These are phyloP conservation scores for Lobosporangium transversale DNA, from an alignment of 192 early-diverging fungal genomes.

Conservation along the genomic window DNA sequence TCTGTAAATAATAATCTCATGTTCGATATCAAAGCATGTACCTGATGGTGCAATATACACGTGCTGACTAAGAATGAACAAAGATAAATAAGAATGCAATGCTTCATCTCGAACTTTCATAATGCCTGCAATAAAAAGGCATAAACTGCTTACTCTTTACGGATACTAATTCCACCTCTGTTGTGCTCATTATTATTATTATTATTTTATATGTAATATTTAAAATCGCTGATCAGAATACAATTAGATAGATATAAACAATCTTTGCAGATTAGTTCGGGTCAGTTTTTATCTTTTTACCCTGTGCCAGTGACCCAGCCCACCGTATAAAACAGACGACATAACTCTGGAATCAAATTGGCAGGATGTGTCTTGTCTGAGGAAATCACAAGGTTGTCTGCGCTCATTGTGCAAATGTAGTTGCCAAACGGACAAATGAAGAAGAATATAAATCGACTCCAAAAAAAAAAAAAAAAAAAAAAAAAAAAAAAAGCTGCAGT, in stretches of 20 bases:
- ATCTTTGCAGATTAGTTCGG: neutral
- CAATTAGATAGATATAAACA: too few species aligned
- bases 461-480: neutral
- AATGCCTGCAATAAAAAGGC: neutral
- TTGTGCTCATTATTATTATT: neutral
- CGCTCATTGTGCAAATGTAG: conserved; percentile 20
- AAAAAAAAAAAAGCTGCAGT: neutral
- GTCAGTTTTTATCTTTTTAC: conserved; percentile 37
- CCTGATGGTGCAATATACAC: conserved; percentile 90
- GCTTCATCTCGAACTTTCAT: too few species aligned
- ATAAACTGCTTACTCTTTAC: conserved; percentile 62
- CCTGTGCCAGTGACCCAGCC: conserved; percentile 99
- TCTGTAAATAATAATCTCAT: too few species aligned
- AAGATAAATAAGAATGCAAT: conserved; percentile 2
- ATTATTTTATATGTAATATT: too few species aligned
- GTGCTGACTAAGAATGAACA: conserved; percentile 55
- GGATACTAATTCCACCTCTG: conserved; percentile 85
- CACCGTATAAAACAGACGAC: conserved; percentile 84
- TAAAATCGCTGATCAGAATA: too few species aligned
- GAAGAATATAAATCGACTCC: neutral
- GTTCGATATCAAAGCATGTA: too few species aligned
- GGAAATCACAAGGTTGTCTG: conserved; percentile 62
- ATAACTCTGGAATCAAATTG: conserved; percentile 95
- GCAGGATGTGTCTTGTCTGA: conserved; percentile 72
- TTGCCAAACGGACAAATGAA: neutral